Percentiles rank a stretch among this genome's conserved stretches.
Evolutionary conservation across 1,284 basidiomycete species (phyloP).

Genomic region (Malassezia dermatis): DNA sequence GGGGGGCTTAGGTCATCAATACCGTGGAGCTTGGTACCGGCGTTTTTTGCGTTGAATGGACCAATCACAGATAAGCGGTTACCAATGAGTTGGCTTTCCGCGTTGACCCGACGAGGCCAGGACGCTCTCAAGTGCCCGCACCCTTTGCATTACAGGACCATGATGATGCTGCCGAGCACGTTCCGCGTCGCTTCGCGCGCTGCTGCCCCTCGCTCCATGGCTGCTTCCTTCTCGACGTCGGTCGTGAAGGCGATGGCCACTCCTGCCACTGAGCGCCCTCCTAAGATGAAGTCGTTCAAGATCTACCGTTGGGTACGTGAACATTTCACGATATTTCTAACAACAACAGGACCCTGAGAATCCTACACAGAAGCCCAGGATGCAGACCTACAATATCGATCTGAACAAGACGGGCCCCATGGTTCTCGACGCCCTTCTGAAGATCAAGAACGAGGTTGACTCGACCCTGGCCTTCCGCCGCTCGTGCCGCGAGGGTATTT

Average conservation of each 20-base stretch:
- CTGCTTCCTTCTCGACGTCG: conserved; percentile 30
- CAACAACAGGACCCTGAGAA: conserved; percentile 71
- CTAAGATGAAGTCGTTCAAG: conserved; percentile 44
- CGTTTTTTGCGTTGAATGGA: neutral
- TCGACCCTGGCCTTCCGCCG: conserved; percentile 91
- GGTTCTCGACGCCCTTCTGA: conserved; percentile 82
- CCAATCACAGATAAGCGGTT: conserved; percentile 5
- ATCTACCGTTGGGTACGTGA: conserved; percentile 45
- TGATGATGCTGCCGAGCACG: conserved; percentile 8
- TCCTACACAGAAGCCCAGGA: conserved; percentile 76
- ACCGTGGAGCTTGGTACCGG: neutral
- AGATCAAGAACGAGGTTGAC: conserved; percentile 98
- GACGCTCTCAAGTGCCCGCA: neutral
- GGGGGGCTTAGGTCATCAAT: neutral
- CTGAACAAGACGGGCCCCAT: conserved; percentile 91
- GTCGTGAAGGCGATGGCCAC: conserved; percentile 36
- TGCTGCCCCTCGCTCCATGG: neutral
- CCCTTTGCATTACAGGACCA: neutral
- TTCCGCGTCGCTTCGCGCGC: conserved; percentile 4
- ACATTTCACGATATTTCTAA: neutral
- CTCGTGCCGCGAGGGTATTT: conserved; percentile 94
- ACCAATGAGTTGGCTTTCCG: conserved; percentile 9
- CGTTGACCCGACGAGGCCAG: conserved; percentile 9
- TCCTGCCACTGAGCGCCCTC: conserved; percentile 30
- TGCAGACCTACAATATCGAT: conserved; percentile 87